Conservation (phyloP, 805 yeast species). For the Kuraishia piskuri region DNA sequence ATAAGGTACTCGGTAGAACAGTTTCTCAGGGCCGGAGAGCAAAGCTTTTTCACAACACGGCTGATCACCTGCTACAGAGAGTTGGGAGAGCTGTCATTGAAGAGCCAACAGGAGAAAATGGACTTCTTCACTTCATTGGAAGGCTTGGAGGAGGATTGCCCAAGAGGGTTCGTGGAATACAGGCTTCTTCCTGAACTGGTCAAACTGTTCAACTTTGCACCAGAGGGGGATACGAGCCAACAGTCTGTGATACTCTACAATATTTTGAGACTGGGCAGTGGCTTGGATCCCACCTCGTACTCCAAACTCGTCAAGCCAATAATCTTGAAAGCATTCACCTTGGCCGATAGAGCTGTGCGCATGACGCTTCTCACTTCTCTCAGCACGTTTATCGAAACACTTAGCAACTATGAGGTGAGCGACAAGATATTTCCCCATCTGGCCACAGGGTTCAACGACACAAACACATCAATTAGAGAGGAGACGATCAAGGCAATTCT, state of each 20-base stretch:
- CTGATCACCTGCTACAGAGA: slow-evolving; percentile 45
- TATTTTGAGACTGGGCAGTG: slow-evolving; percentile 27
- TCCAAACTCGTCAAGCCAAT: slow-evolving; percentile 44
- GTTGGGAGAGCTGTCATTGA: slow-evolving; percentile 47
- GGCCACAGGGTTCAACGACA: slow-evolving; percentile 79
- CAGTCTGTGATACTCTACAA: slow-evolving; percentile 28
- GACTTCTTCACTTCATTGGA: slow-evolving; percentile 30
- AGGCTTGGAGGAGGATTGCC: slow-evolving; percentile 24
- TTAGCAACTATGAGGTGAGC: slow-evolving; percentile 56
- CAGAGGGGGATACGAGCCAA: slow-evolving; percentile 12
- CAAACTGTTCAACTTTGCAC: slow-evolving; percentile 26
- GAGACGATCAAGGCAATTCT: slow-evolving; percentile 64
- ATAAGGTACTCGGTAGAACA: slow-evolving; percentile 28
- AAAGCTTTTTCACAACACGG: slow-evolving; percentile 30
- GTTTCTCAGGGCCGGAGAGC: slow-evolving; percentile 23
- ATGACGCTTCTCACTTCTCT: slow-evolving; percentile 59
- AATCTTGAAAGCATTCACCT: slow-evolving; percentile 50
- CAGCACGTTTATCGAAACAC: slow-evolving; percentile 39
- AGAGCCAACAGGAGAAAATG: slow-evolving; percentile 44
- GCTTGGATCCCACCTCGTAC: slow-evolving; percentile 25
- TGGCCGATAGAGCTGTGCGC: slow-evolving; percentile 72
- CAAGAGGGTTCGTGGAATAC: slow-evolving; percentile 48
- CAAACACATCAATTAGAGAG: slow-evolving; percentile 72
- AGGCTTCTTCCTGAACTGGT: slow-evolving; percentile 67
- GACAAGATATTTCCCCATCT: slow-evolving; percentile 59